Evolutionary conservation across 306 rosid species (phyloP).

Genomic region (Castanea mollissima): DNA sequence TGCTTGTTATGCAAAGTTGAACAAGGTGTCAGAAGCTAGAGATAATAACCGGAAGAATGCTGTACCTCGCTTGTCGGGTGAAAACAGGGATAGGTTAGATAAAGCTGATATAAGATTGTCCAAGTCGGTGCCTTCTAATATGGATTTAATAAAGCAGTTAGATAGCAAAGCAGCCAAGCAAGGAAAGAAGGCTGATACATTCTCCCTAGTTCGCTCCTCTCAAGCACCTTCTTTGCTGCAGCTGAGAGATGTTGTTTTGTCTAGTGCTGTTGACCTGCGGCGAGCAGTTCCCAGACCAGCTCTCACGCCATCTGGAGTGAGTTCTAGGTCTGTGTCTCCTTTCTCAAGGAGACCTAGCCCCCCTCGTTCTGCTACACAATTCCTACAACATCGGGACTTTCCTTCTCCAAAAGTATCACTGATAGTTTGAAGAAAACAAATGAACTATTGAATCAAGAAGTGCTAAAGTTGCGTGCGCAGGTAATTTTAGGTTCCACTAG

Average conservation of each 20-base stretch:
- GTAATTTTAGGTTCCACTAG: conserved; percentile 34
- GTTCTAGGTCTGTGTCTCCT: conserved; percentile 88
- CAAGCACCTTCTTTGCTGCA: conserved; percentile 83
- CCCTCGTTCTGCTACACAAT: conserved; percentile 92
- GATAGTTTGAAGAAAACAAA: conserved; percentile 91
- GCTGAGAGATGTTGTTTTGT: conserved; percentile 80
- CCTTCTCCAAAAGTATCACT: conserved; percentile 71
- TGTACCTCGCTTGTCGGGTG: conserved; percentile 88
- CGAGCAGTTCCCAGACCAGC: conserved; percentile 73
- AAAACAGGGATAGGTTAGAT: conserved; percentile 92
- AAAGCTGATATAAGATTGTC: conserved; percentile 74
- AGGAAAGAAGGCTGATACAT: conserved; percentile 86
- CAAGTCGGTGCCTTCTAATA: conserved; percentile 73
- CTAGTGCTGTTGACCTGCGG: conserved; percentile 72
- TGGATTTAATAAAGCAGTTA: conserved; percentile 94
- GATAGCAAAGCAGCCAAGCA: conserved; percentile 95
- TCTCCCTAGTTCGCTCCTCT: conserved; percentile 69
- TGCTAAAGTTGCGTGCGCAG: conserved; percentile 72
- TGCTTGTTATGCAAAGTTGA: conserved; percentile 79
- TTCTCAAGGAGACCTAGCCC: conserved; percentile 91
- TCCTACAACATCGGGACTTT: conserved; percentile 92
- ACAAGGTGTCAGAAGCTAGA: conserved; percentile 73
- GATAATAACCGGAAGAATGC: conserved; percentile 55
- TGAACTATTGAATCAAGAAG: conserved; percentile 82
- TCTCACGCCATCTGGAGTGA: conserved; percentile 73